Evolutionary conservation across 129 eudicot genomes (phyloP).

Genomic region (Deinandra increscens): DNA sequence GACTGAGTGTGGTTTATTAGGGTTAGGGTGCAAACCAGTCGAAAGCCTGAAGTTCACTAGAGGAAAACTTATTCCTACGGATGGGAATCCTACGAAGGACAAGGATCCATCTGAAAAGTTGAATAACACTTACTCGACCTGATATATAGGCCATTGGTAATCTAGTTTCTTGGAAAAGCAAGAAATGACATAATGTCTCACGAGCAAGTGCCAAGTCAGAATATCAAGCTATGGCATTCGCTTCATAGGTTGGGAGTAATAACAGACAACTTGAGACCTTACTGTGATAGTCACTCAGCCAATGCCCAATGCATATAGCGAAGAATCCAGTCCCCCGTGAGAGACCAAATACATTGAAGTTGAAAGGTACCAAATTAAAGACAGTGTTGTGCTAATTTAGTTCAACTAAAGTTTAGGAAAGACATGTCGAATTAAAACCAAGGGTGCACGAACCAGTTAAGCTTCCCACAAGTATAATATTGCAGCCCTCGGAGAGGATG

Average conservation of each 20-base stretch:
- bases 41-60: neutral
- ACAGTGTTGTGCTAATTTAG: neutral
- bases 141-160: neutral
- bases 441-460: slow-evolving; percentile 63
- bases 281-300: neutral
- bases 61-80: neutral
- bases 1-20: neutral
- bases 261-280: neutral
- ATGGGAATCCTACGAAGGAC: slow-evolving; percentile 1
- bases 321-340: neutral
- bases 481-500: slow-evolving; percentile 90
- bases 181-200: neutral
- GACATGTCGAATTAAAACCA: neutral
- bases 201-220: neutral
- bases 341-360: neutral
- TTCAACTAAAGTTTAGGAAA: neutral
- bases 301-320: too few species aligned
- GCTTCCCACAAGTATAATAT: slow-evolving; percentile 82
- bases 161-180: neutral
- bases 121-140: neutral
- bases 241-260: neutral
- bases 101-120: neutral
- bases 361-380: neutral
- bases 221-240: neutral
- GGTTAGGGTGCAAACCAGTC: neutral